A percentile compares a stretch with the other conserved stretches of the same genome.
These are phyloP conservation scores for Aspergillus incahuasiensis DNA, from an alignment of 495 filamentous ascomycete species.

Conservation along the genomic window DNA sequence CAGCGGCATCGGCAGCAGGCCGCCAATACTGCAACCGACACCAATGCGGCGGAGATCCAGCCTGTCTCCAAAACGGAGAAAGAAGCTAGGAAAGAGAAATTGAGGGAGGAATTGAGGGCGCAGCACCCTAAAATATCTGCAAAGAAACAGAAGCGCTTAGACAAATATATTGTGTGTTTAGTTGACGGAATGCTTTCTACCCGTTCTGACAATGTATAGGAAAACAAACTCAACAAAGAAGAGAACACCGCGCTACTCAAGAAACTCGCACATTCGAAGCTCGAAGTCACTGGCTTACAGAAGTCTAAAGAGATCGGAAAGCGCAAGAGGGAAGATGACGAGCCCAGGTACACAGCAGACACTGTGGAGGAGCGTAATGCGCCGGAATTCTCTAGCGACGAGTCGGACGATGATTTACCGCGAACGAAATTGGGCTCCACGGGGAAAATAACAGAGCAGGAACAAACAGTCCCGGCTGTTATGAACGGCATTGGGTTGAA, in stretches of 20 bases:
- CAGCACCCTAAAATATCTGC: constrained; percentile 69
- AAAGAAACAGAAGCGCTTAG: constrained; percentile 91
- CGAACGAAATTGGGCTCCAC: constrained; percentile 20
- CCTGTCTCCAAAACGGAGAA: constrained; percentile 61
- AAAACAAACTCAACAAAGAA: constrained; percentile 90
- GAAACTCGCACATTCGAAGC: constrained; percentile 69
- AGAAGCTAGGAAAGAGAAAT: constrained; percentile 62
- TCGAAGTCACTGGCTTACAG: constrained; percentile 74
- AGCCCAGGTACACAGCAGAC: neutral
- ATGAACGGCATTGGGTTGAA: constrained; percentile 76
- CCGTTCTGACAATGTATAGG: constrained; percentile 42
- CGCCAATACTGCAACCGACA: constrained; percentile 42
- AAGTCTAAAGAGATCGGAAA: constrained; percentile 72
- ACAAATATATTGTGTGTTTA: constrained; percentile 81
- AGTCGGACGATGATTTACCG: constrained; percentile 37
- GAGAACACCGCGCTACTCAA: constrained; percentile 82
- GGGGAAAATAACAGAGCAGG: neutral
- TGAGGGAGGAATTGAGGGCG: constrained; percentile 58
- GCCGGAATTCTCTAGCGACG: constrained; percentile 27
- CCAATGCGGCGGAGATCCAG: constrained; percentile 67
- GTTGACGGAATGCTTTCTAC: neutral
- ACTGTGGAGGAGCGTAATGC: constrained; percentile 12
- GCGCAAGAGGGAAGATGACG: constrained; percentile 28
- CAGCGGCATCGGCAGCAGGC: constrained; percentile 48
- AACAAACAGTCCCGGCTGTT: constrained; percentile 16